A percentile compares a stretch with the other conserved stretches of the same genome.
Evolutionary conservation across 495 filamentous ascomycete species (phyloP).

Genomic region (Platismatia glauca): DNA sequence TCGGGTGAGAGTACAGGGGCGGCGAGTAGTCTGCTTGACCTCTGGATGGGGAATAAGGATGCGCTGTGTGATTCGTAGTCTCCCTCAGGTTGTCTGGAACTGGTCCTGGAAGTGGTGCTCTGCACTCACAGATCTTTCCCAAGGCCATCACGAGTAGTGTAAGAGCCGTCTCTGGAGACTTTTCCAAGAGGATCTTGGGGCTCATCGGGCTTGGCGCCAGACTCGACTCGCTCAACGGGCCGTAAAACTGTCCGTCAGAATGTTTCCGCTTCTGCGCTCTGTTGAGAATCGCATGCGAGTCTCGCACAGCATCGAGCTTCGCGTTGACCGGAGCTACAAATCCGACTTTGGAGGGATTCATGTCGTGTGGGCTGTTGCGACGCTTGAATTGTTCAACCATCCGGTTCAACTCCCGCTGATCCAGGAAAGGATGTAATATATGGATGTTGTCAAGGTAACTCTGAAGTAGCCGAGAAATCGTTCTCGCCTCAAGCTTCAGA

Average conservation of each 20-base stretch:
- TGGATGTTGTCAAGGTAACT: constrained; percentile 76
- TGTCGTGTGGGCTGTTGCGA: constrained; percentile 29
- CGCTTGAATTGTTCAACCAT: constrained; percentile 47
- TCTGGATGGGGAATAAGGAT: constrained; percentile 10
- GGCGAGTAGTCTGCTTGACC: constrained; percentile 17
- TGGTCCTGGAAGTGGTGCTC: constrained; percentile 50
- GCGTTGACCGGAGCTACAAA: constrained; percentile 19
- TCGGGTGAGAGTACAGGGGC: constrained; percentile 13
- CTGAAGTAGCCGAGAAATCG: constrained; percentile 52
- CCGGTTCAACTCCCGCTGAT: constrained; percentile 38
- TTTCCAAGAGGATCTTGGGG: constrained; percentile 33
- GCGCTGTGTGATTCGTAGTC: neutral
- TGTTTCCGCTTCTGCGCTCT: constrained; percentile 48
- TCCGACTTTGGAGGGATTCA: constrained; percentile 12
- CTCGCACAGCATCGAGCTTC: neutral
- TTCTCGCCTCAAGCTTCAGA: constrained; percentile 54
- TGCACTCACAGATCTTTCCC: constrained; percentile 69
- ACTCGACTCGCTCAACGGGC: constrained; percentile 9
- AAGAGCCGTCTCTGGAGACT: constrained; percentile 63
- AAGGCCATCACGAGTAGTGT: constrained; percentile 77
- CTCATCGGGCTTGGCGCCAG: constrained; percentile 27
- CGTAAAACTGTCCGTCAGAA: constrained; percentile 26
- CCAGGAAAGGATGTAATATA: constrained; percentile 82
- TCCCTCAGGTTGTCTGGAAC: constrained; percentile 26
- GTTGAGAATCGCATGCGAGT: constrained; percentile 12